A percentile compares a stretch with the other conserved stretches of the same genome.
Evolutionary conservation across 805 yeast genomes (phyloP).

Genomic region (Cyberlindnera subsufficiens): DNA sequence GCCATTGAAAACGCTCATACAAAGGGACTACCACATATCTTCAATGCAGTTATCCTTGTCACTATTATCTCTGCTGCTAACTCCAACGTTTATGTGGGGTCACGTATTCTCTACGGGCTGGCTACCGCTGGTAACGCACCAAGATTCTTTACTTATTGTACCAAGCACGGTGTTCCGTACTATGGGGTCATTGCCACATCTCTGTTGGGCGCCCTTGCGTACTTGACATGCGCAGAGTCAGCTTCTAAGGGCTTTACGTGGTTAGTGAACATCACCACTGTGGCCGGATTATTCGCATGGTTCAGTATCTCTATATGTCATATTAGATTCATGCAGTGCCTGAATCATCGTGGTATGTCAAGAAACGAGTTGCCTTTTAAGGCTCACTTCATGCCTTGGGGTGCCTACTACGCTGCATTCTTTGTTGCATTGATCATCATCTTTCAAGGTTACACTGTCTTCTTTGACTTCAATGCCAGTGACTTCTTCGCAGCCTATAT

Average conservation of each 20-base stretch:
- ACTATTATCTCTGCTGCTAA: slow-evolving; percentile 75
- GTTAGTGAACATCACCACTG: slow-evolving; percentile 69
- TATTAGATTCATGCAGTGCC: slow-evolving; percentile 62
- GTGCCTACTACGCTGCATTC: slow-evolving; percentile 58
- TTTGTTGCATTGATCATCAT: slow-evolving; percentile 52
- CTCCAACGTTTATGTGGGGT: slow-evolving; percentile 69
- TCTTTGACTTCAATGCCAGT: slow-evolving; percentile 46
- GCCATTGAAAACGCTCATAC: slow-evolving; percentile 69
- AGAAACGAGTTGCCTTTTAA: slow-evolving; percentile 70
- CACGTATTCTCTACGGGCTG: slow-evolving; percentile 60
- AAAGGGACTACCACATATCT: slow-evolving; percentile 56
- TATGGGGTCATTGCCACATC: slow-evolving; percentile 52
- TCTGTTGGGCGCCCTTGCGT: slow-evolving; percentile 57
- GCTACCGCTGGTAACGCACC: slow-evolving; percentile 60
- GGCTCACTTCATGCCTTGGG: slow-evolving; percentile 61
- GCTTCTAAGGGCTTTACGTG: slow-evolving; percentile 61
- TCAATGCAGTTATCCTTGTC: slow-evolving; percentile 62
- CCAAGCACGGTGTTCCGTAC: slow-evolving; percentile 57
- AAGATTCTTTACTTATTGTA: slow-evolving; percentile 40
- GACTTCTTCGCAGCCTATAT: slow-evolving; percentile 67
- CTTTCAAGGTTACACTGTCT: slow-evolving; percentile 68
- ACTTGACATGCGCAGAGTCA: slow-evolving; percentile 43
- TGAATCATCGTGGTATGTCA: slow-evolving; percentile 56
- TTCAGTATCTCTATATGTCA: slow-evolving; percentile 63
- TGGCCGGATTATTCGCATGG: slow-evolving; percentile 74